Evolutionary conservation across 257 asterid species (phyloP).

Genomic region (Jasminum sambac): DNA sequence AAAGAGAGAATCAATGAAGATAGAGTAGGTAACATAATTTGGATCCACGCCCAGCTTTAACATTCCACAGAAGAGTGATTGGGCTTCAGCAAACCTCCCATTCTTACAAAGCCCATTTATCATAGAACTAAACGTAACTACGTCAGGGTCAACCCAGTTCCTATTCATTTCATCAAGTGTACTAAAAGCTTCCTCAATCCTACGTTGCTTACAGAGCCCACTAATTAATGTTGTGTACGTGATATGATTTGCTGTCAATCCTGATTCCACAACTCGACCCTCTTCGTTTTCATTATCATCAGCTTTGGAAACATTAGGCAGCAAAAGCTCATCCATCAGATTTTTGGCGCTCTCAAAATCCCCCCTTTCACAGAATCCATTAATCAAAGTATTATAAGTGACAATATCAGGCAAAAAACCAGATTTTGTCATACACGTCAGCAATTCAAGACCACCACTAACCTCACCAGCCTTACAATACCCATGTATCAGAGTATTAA

Average conservation of each 20-base stretch:
- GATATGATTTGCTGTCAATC: constrained; percentile 43
- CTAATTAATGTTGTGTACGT: constrained; percentile 56
- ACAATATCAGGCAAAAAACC: constrained; percentile 62
- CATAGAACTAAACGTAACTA: constrained; percentile 60
- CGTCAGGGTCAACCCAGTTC: constrained; percentile 67
- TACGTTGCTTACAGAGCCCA: constrained; percentile 40
- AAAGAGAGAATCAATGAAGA: constrained; percentile 55
- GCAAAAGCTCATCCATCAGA: constrained; percentile 58
- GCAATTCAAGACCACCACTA: constrained; percentile 46
- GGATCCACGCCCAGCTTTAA: constrained; percentile 56
- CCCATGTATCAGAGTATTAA: constrained; percentile 66
- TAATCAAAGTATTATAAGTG: constrained; percentile 73
- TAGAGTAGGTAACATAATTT: constrained; percentile 70
- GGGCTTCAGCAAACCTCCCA: constrained; percentile 65
- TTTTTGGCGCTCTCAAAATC: constrained; percentile 71
- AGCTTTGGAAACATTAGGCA: constrained; percentile 11
- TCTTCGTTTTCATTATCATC: constrained; percentile 28
- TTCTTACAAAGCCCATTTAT: constrained; percentile 59
- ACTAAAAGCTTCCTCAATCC: constrained; percentile 54
- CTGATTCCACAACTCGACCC: constrained; percentile 26
- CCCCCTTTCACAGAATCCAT: constrained; percentile 61
- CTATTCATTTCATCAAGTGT: constrained; percentile 56
- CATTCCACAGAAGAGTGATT: constrained; percentile 58
- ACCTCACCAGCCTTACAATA: constrained; percentile 60
- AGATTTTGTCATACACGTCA: constrained; percentile 52